A percentile compares a stretch with the other conserved stretches of the same genome.
phyloP scores from a whole-genome alignment of 345 rosid genomes.

The Arabidopsis suecica region DNA sequence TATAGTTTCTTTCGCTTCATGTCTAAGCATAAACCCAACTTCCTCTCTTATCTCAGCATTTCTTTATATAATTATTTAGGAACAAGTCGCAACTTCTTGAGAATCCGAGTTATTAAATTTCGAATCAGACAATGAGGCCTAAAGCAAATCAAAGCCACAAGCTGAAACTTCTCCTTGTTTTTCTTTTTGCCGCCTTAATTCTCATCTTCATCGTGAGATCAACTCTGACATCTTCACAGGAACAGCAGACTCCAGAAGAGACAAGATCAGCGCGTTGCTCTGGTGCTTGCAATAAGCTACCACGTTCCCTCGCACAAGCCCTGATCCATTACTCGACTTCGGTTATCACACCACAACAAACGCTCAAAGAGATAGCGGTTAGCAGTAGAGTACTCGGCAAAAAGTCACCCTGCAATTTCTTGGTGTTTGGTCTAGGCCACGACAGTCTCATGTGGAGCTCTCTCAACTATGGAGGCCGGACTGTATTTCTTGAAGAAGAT shows the following conservation, averaged over 20 bases:
- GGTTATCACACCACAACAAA: conserved; percentile 86
- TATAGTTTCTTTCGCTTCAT: conserved; percentile 30
- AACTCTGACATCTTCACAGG: conserved; percentile 54
- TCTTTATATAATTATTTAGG: conserved; percentile 2
- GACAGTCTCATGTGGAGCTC: conserved; percentile 95
- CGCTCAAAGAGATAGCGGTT: conserved; percentile 70
- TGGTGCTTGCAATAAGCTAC: conserved; percentile 59
- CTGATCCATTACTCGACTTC: conserved; percentile 84
- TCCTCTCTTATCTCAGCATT: conserved; percentile 12
- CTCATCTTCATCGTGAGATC: conserved; percentile 68
- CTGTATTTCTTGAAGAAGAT: conserved; percentile 89
- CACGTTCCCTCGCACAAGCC: conserved; percentile 65
- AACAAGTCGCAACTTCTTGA: conserved; percentile 5
- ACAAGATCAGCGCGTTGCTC: conserved; percentile 30
- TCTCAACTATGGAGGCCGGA: conserved; percentile 86
- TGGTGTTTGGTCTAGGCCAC: conserved; percentile 90
- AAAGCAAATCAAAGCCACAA: conserved; percentile 55
- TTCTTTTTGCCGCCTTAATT: conserved; percentile 61
- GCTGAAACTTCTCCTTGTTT: conserved; percentile 65
- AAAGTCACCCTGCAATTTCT: conserved; percentile 88
- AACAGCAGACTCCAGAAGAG: conserved; percentile 16
- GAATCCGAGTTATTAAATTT: conserved; percentile 12
- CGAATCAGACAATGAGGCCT: conserved; percentile 63
- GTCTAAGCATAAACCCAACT: conserved; percentile 40
- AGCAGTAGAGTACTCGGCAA: conserved; percentile 59